Evolutionary conservation across 2,329 filamentous ascomycete genomes (phyloP), one percentile per base, ranked within the genome.

Genomic region (Alternaria postmessia): DNA sequence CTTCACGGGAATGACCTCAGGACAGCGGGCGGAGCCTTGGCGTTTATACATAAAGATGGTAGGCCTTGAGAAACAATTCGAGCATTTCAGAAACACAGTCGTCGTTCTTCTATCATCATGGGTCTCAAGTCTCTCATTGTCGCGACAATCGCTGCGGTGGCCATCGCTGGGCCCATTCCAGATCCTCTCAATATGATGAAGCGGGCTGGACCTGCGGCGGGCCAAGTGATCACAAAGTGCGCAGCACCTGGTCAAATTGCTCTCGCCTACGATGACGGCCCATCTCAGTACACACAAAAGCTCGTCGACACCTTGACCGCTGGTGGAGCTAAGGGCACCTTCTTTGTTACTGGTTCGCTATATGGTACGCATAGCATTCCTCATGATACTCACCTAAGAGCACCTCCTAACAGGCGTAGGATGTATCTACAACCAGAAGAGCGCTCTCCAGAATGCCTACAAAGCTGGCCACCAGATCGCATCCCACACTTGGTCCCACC

Each of bases 251-350:
- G 73, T 8, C 57, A 66, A 57, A 59, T 78, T 36, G 75, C 75
- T 12, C 68, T 78, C 5, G 74, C 75, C 41, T 78, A 76, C 64
- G 75, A 78, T 36, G 75, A 78, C 28, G 75, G 75, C 2, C 75
- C 75, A 34, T 77, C 75, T 20, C 72, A 75, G 34, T 73, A 76
- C 66, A 78, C 75, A 1, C 70, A 75, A 52, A 71, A 72, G 56
- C 68, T 76, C 14, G 67, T 72, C 12, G 72, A 78, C 44, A 77
- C 69, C 1, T 47, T 78, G 32, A 70, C 62, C 2, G 68, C 69
- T 1, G 75, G 68, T 22, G 75, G 71, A 22, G 75, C 74, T 0
- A 77, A 78, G 59, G 75, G 69, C 4, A 78, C 75, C 8, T 77
- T 78, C 54, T 78, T 78, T 61, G 73, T 77, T 3, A 78, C 75